Evolutionary conservation across 2,329 filamentous ascomycete species (phyloP).

Genomic region (Mariannaea sp.): DNA sequence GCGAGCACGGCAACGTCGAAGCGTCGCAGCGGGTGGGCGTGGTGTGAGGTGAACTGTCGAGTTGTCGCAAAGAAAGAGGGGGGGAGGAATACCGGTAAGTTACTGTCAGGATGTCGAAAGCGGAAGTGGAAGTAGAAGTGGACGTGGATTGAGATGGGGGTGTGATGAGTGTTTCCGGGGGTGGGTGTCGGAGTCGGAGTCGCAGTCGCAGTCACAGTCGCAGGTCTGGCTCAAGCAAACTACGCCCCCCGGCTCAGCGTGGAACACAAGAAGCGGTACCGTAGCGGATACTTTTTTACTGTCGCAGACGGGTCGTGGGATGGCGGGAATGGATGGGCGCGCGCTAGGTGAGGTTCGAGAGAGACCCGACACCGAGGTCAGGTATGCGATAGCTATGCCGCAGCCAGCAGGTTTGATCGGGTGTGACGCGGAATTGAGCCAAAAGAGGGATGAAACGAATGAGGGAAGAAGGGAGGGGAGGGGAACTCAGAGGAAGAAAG

Average conservation of each 20-base stretch:
- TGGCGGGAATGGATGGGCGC: no score
- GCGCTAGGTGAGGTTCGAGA: no score
- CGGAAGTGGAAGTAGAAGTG: no score
- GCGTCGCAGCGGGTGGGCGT: conserved; percentile 22
- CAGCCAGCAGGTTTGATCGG: neutral
- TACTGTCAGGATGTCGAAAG: neutral
- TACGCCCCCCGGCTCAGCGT: no score
- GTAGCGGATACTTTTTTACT: no score
- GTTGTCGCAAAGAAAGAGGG: conserved; percentile 28
- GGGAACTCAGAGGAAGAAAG: neutral
- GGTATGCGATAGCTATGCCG: neutral
- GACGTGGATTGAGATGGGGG: conserved; percentile 24
- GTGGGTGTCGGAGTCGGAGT: neutral
- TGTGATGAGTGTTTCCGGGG: neutral
- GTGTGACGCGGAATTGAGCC: neutral
- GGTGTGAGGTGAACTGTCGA: conserved; percentile 36
- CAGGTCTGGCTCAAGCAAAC: neutral
- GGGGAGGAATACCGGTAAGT: neutral
- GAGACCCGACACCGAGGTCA: neutral
- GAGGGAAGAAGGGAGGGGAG: neutral
- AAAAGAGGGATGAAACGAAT: neutral
- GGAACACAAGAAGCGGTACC: no score
- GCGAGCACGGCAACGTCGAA: conserved; percentile 33
- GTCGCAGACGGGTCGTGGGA: no score
- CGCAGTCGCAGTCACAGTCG: neutral